phyloP scores from a whole-genome alignment of 805 yeast species.

The Candida anglica region DNA sequence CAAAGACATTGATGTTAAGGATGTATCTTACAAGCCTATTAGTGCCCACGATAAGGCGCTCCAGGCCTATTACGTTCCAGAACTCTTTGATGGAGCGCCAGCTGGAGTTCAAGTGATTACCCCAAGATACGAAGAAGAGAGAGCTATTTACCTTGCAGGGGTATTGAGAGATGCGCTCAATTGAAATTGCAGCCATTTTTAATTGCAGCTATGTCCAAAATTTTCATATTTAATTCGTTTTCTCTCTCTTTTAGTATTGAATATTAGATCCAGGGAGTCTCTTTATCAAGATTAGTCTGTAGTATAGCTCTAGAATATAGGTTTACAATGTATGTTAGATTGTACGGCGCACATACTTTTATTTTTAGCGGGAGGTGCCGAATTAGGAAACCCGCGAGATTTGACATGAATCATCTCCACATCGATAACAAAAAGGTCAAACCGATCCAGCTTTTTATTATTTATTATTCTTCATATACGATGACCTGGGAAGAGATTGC shows the following conservation, averaged over 20 bases:
- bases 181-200: background rate
- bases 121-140: slow-evolving; percentile 9
- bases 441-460: too few relatives aligned
- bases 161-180: slow-evolving; percentile 2
- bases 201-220: background rate
- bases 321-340: too few relatives aligned
- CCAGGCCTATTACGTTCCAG: slow-evolving; percentile 7
- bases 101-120: slow-evolving; percentile 7
- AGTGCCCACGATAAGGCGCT: slow-evolving; percentile 7
- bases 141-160: slow-evolving; percentile 2
- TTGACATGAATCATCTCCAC: too few relatives aligned
- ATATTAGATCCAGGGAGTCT: too few relatives aligned
- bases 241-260: too few relatives aligned
- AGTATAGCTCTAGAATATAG: too few relatives aligned
- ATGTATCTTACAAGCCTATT: slow-evolving; percentile 2
- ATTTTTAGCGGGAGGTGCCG: too few relatives aligned
- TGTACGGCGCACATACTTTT: too few relatives aligned
- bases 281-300: too few relatives aligned
- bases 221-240: background rate
- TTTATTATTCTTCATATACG: too few relatives aligned
- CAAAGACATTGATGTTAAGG: slow-evolving; percentile 3
- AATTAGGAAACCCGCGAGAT: too few relatives aligned
- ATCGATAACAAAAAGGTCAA: too few relatives aligned
- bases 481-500: slow-evolving; percentile 7
- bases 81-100: slow-evolving; percentile 7